Conservation (phyloP, 2,329 filamentous ascomycete genomes). For the Talaromyces amestolkiae region DNA sequence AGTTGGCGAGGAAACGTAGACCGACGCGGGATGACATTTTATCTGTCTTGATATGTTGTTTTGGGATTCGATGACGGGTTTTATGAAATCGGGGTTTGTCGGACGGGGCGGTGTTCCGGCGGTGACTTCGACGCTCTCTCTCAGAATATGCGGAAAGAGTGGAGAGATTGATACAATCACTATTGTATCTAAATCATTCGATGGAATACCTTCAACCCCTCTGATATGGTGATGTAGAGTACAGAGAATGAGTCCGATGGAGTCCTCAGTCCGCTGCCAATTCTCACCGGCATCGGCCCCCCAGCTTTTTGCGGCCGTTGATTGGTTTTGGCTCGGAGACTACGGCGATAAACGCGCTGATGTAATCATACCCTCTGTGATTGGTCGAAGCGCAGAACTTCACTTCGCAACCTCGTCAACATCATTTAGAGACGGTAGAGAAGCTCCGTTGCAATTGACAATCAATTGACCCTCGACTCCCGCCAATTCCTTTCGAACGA, state of each 20-base stretch:
- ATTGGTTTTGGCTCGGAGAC: slow-evolving; percentile 13
- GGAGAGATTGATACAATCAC: background rate
- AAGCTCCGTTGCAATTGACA: background rate
- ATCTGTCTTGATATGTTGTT: background rate
- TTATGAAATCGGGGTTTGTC: background rate
- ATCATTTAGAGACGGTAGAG: background rate
- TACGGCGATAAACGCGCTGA: slow-evolving; percentile 25
- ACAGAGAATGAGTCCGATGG: slow-evolving; percentile 2
- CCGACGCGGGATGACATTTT: slow-evolving; percentile 51
- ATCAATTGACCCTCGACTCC: background rate
- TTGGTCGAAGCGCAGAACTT: slow-evolving; percentile 8
- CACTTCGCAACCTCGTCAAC: background rate
- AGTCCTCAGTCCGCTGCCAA: background rate
- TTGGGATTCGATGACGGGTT: background rate
- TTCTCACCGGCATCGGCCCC: slow-evolving; percentile 8
- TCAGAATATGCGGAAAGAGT: background rate
- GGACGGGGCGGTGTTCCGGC: background rate
- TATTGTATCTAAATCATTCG: background rate
- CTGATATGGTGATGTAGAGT: background rate
- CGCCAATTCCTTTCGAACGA: background rate
- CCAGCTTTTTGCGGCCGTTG: background rate
- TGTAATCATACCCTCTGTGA: slow-evolving; percentile 26
- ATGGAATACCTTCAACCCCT: background rate
- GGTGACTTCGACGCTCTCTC: background rate
- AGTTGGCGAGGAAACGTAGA: slow-evolving; percentile 56